Percentiles rank a stretch among this genome's conserved stretches.
Conservation (phyloP, 345 rosid genomes). For the Citrus sinensis region DVS_A1.0 CM039164.1:3936001-3936500, state of each 20-base stretch:
- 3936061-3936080: too few relatives aligned
- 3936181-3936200: neutral
- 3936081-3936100: neutral
- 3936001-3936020: neutral
- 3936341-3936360: neutral
- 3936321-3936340: slow-evolving; percentile 40
- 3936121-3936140: neutral
- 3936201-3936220: slow-evolving; percentile 25
- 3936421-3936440: neutral
- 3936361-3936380: neutral
- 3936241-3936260: slow-evolving; percentile 34
- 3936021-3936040: neutral
- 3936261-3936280: slow-evolving; percentile 35
- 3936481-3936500: neutral
- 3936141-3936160: neutral
- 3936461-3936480: neutral
- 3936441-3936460: neutral
- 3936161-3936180: neutral
- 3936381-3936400: neutral
- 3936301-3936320: slow-evolving; percentile 45
- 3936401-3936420: too few relatives aligned
- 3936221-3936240: slow-evolving; percentile 47
- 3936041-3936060: too few relatives aligned
- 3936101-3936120: neutral
- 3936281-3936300: slow-evolving; percentile 33